These are phyloP conservation scores for Venturia pyrina DNA, from an alignment of 2,329 filamentous ascomycete species.

Conservation along the genomic window DNA sequence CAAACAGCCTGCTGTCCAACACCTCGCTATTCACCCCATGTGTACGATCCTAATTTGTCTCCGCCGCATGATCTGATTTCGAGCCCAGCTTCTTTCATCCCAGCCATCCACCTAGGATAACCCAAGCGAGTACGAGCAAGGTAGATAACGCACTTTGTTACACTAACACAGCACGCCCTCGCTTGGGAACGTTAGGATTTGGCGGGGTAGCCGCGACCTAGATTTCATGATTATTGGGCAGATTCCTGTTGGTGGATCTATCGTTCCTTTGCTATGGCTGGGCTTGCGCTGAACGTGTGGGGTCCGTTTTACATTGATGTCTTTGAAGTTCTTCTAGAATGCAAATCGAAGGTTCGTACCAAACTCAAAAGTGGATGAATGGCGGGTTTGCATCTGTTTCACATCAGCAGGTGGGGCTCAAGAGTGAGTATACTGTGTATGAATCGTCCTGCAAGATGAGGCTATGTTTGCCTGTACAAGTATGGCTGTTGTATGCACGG, in stretches of 20 bases:
- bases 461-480: neutral
- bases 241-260: neutral
- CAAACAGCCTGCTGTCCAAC: too few species aligned
- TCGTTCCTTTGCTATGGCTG: neutral
- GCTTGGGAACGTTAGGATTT: too few species aligned
- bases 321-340: too few species aligned
- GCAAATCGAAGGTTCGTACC: neutral
- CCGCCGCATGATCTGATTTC: too few species aligned
- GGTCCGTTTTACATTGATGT: neutral
- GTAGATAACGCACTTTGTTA: too few species aligned
- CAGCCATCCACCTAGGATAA: too few species aligned
- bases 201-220: neutral
- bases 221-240: neutral
- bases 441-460: neutral
- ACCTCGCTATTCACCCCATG: too few species aligned
- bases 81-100: too few species aligned
- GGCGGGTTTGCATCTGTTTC: neutral
- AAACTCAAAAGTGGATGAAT: neutral
- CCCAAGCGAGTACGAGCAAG: too few species aligned
- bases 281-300: neutral
- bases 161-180: too few species aligned
- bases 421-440: neutral
- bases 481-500: neutral
- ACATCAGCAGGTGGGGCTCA: neutral
- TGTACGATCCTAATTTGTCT: too few species aligned